phyloP scores from a whole-genome alignment of 306 rosid species.

The Casuarina cunninghamiana region DNA sequence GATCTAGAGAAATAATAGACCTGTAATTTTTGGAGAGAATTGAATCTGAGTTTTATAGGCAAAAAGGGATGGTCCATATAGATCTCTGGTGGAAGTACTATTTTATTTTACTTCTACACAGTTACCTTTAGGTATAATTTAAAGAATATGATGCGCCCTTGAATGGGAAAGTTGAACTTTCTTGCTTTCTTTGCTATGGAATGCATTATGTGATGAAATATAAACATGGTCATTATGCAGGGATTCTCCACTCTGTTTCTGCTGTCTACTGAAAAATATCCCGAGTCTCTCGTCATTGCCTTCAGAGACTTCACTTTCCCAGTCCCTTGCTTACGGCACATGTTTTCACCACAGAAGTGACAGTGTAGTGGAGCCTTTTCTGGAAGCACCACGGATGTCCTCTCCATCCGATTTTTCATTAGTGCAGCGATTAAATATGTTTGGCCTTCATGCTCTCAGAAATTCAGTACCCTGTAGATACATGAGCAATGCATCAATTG shows the following conservation, averaged over 20 bases:
- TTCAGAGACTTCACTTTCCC: slow-evolving; percentile 20
- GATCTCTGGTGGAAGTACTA: background rate
- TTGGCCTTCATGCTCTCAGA: slow-evolving; percentile 27
- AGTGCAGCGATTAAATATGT: slow-evolving; percentile 26
- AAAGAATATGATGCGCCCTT: background rate
- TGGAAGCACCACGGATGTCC: slow-evolving; percentile 16
- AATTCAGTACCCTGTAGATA: slow-evolving; percentile 41
- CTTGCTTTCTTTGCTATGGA: background rate
- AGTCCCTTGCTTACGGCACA: slow-evolving; percentile 16
- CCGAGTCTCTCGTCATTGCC: slow-evolving; percentile 31
- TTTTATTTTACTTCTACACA: background rate
- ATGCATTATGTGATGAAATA: background rate
- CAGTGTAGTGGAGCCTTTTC: slow-evolving; percentile 23
- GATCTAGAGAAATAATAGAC: background rate
- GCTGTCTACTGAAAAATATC: slow-evolving; percentile 38
- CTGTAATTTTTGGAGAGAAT: background rate
- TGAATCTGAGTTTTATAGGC: background rate
- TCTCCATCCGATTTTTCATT: slow-evolving; percentile 21
- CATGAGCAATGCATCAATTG: slow-evolving; percentile 52
- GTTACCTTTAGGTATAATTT: background rate
- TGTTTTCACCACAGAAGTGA: slow-evolving; percentile 34
- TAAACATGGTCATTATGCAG: slow-evolving; percentile 45
- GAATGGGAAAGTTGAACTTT: background rate
- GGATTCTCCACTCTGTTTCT: slow-evolving; percentile 33
- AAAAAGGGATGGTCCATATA: background rate